Conservation (phyloP, 2,329 filamentous ascomycete species). For the Neofusicoccum kwambonambiense region DNA sequence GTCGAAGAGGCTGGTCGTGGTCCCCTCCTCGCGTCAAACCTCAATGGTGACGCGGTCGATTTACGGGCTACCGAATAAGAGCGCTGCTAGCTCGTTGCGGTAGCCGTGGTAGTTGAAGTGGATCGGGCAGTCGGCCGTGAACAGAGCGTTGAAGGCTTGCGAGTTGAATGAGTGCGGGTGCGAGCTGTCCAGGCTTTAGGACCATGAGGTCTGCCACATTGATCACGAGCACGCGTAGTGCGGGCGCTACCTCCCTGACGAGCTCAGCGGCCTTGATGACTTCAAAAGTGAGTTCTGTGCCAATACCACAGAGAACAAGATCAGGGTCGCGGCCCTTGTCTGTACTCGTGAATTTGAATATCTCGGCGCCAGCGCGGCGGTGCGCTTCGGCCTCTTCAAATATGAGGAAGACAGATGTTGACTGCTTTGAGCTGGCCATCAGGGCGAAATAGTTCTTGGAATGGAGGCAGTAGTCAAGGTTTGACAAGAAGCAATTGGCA, state of each 20-base stretch:
- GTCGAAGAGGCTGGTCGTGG: conserved; percentile 66
- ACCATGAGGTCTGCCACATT: conserved; percentile 69
- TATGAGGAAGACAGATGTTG: conserved; percentile 59
- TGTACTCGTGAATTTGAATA: conserved; percentile 63
- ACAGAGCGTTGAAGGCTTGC: conserved; percentile 55
- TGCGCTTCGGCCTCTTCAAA: conserved; percentile 60
- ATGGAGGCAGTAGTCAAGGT: conserved; percentile 59
- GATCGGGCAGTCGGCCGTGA: conserved; percentile 56
- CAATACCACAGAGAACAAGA: conserved; percentile 63
- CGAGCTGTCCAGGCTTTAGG: conserved; percentile 51
- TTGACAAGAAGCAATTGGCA: conserved; percentile 67
- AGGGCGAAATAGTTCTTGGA: conserved; percentile 67
- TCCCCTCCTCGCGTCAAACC: conserved; percentile 65
- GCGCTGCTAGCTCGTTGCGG: conserved; percentile 57
- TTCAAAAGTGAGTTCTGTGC: conserved; percentile 65
- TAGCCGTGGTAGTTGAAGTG: conserved; percentile 71
- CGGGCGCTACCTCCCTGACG: conserved; percentile 50
- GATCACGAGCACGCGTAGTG: conserved; percentile 59
- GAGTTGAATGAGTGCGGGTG: conserved; percentile 60
- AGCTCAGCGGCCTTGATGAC: conserved; percentile 61
- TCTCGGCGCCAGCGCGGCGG: conserved; percentile 58
- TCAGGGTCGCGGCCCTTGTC: conserved; percentile 58
- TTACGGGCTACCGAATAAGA: conserved; percentile 58
- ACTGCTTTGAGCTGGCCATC: conserved; percentile 67
- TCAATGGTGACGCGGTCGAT: conserved; percentile 55